A percentile compares a stretch with the other conserved stretches of the same genome.
phyloP scores from a whole-genome alignment of 2,329 filamentous ascomycete genomes.

The Xylaria sp. region DNA sequence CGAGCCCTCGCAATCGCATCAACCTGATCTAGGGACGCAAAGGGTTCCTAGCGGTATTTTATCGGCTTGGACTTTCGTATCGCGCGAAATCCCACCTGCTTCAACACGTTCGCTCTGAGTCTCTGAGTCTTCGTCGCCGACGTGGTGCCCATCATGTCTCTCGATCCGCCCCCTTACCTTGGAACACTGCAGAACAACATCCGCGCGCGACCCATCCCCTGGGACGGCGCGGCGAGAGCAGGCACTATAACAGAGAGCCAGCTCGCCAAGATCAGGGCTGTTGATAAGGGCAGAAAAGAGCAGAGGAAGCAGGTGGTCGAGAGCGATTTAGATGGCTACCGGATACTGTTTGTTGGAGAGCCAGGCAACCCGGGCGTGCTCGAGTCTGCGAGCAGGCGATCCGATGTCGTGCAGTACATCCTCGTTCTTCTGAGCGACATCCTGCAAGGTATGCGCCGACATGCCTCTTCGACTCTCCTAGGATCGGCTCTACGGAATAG shows the following conservation, averaged over 20 bases:
- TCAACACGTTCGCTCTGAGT: neutral
- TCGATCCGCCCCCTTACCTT: constrained; percentile 84
- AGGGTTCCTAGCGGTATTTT: neutral
- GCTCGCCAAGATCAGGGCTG: constrained; percentile 89
- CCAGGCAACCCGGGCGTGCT: constrained; percentile 67
- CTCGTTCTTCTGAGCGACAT: constrained; percentile 84
- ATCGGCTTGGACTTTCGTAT: neutral
- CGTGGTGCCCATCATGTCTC: constrained; percentile 59
- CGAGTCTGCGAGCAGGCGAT: constrained; percentile 76
- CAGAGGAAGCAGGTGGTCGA: constrained; percentile 80
- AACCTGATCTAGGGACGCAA: neutral
- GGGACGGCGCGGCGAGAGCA: constrained; percentile 92
- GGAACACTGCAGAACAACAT: constrained; percentile 92
- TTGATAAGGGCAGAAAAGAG: constrained; percentile 94
- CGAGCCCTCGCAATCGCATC: neutral
- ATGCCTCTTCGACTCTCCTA: neutral
- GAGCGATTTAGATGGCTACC: constrained; percentile 72
- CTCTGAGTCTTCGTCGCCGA: constrained; percentile 16
- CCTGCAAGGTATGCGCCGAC: constrained; percentile 61
- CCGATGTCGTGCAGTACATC: constrained; percentile 92
- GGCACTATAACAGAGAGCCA: constrained; percentile 92
- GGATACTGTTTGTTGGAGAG: constrained; percentile 71
- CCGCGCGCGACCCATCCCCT: constrained; percentile 88
- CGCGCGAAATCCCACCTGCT: neutral
- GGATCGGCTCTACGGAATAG: no score